These are phyloP conservation scores for Suillus clintonianus DNA, from an alignment of 768 basidiomycete genomes.

Conservation along the genomic window DNA sequence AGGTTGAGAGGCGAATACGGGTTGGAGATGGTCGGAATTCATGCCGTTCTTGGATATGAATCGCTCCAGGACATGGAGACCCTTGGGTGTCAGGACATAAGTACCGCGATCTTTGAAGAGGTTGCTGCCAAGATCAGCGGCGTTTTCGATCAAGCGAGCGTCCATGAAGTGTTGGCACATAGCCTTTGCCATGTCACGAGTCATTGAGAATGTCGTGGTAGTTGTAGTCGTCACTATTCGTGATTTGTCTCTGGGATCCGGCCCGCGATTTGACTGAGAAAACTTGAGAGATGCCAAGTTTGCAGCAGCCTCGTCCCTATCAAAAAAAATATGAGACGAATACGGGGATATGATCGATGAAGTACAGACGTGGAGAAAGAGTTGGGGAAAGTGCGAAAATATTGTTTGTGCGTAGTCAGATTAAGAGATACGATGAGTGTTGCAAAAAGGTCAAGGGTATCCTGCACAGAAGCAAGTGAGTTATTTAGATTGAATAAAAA, in stretches of 20 bases:
- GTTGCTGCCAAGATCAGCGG: conserved; percentile 82
- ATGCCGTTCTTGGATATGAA: conserved; percentile 99
- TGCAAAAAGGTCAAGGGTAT: conserved; percentile 97
- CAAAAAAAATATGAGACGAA: conserved; percentile 12
- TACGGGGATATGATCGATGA: conserved; percentile 1
- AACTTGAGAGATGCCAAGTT: conserved; percentile 97
- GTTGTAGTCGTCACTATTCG: conserved; percentile 99
- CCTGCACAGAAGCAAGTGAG: conserved; percentile 47
- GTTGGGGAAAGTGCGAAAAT: conserved; percentile 93
- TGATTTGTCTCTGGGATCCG: conserved; percentile 97
- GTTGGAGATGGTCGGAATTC: conserved; percentile 87
- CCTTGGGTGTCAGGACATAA: conserved; percentile 95
- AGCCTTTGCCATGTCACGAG: conserved; percentile 98
- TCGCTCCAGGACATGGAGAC: conserved; percentile 97
- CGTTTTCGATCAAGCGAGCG: conserved; percentile 96
- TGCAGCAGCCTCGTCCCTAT: conserved; percentile 89
- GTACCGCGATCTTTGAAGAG: conserved; percentile 98
- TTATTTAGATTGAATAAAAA: conserved; percentile 9
- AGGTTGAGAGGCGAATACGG: conserved; percentile 87
- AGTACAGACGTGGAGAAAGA: conserved; percentile 89
- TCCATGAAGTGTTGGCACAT: conserved; percentile 99
- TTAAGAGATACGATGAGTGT: conserved; percentile 94
- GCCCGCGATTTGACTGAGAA: conserved; percentile 97
- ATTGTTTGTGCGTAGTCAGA: conserved; percentile 87
- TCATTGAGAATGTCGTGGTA: conserved; percentile 99